These are phyloP conservation scores for Immersiella caudata DNA, from an alignment of 495 filamentous ascomycete species.

Conservation along the genomic window DNA sequence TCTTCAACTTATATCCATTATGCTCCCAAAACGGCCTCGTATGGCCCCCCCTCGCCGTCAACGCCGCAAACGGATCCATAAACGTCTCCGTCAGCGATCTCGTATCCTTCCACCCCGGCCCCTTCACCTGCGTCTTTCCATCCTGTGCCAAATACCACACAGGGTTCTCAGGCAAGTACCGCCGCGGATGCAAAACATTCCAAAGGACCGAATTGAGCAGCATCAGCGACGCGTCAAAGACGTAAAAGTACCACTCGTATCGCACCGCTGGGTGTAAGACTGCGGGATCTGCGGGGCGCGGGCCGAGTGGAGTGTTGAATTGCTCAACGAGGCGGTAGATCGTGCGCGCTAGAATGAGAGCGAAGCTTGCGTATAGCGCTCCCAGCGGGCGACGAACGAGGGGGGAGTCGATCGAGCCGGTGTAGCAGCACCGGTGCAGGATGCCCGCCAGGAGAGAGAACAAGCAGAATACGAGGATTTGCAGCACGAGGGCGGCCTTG, in stretches of 20 bases:
- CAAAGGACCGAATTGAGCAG: constrained; percentile 13
- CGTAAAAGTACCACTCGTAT: constrained; percentile 34
- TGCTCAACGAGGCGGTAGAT: constrained; percentile 5
- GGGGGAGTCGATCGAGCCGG: background rate
- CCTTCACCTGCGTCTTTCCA: constrained; percentile 10
- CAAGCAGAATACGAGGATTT: background rate
- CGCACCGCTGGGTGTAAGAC: background rate
- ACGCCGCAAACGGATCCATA: background rate
- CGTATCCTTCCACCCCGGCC: constrained; percentile 13
- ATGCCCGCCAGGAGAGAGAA: background rate
- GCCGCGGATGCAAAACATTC: constrained; percentile 13
- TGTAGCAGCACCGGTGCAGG: constrained; percentile 1
- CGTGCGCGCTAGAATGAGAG: background rate
- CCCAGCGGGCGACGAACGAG: background rate
- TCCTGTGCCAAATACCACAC: constrained; percentile 10
- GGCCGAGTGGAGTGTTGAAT: background rate
- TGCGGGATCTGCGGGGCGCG: background rate
- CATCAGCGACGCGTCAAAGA: constrained; percentile 18
- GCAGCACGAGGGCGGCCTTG: background rate
- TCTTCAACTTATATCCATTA: constrained; percentile 8
- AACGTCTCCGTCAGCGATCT: constrained; percentile 2
- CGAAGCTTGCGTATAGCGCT: background rate
- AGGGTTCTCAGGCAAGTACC: constrained; percentile 3
- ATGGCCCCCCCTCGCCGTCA: background rate
- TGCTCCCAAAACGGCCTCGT: constrained; percentile 18